Conservation (phyloP, 139 green algal genomes). For the Coelastrella sp. region DNA sequence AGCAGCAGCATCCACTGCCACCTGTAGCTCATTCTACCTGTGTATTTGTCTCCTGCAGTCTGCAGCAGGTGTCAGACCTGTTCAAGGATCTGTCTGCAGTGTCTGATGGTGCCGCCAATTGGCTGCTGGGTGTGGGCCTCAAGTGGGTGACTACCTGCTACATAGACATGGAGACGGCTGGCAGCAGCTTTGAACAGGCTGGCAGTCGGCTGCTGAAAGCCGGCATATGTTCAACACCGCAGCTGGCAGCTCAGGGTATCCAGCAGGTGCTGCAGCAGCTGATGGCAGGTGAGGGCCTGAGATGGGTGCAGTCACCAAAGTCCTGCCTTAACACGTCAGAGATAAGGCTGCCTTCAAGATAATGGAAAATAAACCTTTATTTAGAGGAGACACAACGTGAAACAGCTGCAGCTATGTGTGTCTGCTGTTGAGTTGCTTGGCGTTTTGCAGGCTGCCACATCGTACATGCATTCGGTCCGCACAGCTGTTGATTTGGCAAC, state of each 20-base stretch:
- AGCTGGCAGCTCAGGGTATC: neutral
- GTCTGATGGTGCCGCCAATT: neutral
- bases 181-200: neutral
- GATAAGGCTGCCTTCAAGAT: too few relatives aligned
- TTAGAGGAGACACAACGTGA: too few relatives aligned
- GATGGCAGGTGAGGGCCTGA: neutral
- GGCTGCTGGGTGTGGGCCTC: constrained; percentile 12
- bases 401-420: too few relatives aligned
- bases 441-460: too few relatives aligned
- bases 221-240: neutral
- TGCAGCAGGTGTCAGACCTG: neutral
- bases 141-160: constrained; percentile 16
- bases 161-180: neutral
- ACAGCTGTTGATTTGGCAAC: too few relatives aligned
- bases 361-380: too few relatives aligned
- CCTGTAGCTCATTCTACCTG: neutral
- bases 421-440: neutral
- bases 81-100: neutral
- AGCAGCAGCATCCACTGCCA: neutral
- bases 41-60: neutral
- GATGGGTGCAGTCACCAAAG: too few relatives aligned
- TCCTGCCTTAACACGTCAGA: too few relatives aligned
- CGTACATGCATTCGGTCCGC: too few relatives aligned
- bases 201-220: constrained; percentile 16
- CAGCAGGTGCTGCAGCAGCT: neutral